These are phyloP conservation scores for Magnaporthiopsis incrustans DNA, from an alignment of 2,329 filamentous ascomycete genomes.

Conservation along the genomic window DNA sequence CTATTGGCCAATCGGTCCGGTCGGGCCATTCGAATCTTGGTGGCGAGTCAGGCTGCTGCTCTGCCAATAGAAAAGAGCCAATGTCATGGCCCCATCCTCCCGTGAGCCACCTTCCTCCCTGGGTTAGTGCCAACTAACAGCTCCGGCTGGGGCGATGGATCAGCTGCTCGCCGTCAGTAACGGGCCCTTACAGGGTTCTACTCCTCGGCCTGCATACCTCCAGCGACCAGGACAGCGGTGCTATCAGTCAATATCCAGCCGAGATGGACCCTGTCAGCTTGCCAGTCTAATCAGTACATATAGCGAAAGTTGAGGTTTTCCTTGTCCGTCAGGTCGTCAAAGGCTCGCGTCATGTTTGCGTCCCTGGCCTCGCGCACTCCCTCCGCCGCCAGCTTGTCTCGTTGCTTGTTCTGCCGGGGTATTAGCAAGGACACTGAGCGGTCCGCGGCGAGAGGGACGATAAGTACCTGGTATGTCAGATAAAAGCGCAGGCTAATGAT, in stretches of 20 bases:
- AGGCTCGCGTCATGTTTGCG: conserved; percentile 40
- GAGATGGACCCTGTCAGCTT: no score
- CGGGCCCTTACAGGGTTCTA: no score
- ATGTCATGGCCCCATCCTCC: background rate
- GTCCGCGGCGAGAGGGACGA: background rate
- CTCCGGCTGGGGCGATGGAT: background rate
- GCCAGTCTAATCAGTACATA: conserved; percentile 27
- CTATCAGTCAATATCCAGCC: background rate
- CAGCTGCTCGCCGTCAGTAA: background rate
- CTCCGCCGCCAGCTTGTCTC: conserved; percentile 37
- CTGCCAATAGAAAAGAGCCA: background rate
- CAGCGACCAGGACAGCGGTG: no score
- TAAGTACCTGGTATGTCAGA: conserved; percentile 22
- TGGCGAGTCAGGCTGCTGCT: background rate
- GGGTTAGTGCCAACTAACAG: background rate
- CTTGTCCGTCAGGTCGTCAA: conserved; percentile 55
- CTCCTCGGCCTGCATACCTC: no score
- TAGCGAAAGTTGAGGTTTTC: conserved; percentile 56
- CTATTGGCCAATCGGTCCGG: background rate
- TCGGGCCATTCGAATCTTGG: no score
- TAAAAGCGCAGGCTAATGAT: conserved; percentile 52
- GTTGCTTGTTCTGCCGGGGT: conserved; percentile 45
- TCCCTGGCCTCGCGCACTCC: conserved; percentile 32
- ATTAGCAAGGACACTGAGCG: background rate
- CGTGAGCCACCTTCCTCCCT: background rate